Percentiles rank a stretch among this genome's conserved stretches.
Conservation (phyloP, 352 stramenopile species). For the Halophytophthora batemanensis region DNA sequence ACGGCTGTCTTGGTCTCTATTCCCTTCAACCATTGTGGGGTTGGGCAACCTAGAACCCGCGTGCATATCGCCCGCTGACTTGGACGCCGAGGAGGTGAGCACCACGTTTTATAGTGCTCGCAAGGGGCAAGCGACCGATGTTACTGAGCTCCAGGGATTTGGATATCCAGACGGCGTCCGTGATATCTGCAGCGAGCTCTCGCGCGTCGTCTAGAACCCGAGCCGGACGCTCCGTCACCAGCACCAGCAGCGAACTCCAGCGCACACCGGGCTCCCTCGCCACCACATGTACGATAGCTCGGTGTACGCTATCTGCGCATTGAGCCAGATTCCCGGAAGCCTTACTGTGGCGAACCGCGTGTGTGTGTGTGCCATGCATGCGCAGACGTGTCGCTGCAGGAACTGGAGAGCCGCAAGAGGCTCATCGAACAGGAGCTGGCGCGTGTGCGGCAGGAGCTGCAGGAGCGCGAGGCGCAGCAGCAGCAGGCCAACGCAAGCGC, state of each 20-base stretch:
- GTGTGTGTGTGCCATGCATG: too few species aligned
- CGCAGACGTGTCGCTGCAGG: slow-evolving; percentile 46
- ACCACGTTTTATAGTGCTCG: too few species aligned
- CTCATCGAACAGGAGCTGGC: slow-evolving; percentile 54
- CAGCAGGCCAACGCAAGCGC: too few species aligned
- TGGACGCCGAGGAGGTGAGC: too few species aligned
- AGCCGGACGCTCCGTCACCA: slow-evolving; percentile 6
- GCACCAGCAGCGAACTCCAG: slow-evolving; percentile 1
- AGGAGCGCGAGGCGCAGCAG: slow-evolving; percentile 23
- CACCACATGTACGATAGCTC: slow-evolving; percentile 34
- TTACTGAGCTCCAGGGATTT: too few species aligned
- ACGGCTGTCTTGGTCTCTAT: too few species aligned
- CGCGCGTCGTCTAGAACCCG: slow-evolving; percentile 7
- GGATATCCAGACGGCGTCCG: slow-evolving; percentile 16
- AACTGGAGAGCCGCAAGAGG: slow-evolving; percentile 54
- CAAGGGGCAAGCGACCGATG: too few species aligned
- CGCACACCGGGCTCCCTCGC: slow-evolving; percentile 18
- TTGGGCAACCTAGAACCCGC: too few species aligned
- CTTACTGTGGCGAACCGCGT: too few species aligned
- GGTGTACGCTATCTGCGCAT: not conserved
- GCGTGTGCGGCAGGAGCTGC: slow-evolving; percentile 41
- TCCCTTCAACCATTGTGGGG: too few species aligned
- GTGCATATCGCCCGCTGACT: too few species aligned
- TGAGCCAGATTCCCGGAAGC: too few species aligned
- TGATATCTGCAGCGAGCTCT: slow-evolving; percentile 11